A percentile compares a stretch with the other conserved stretches of the same genome.
Evolutionary conservation across 2,329 filamentous ascomycete species (phyloP).

Genomic region (Phyllosticta ampelicida): DNA sequence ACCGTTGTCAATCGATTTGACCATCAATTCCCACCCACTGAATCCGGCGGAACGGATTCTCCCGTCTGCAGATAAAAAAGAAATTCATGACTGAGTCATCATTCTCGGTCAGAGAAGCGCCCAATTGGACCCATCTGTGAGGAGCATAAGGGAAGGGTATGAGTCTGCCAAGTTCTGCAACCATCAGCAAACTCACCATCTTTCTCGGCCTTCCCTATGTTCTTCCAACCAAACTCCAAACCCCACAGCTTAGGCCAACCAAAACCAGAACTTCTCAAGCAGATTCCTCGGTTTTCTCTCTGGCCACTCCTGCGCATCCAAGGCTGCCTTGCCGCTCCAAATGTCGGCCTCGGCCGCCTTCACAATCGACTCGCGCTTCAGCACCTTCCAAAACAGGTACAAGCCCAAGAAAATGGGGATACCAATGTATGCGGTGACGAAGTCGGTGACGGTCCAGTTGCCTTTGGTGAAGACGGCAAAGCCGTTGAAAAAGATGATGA

Average conservation of each 20-base stretch:
- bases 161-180: neutral
- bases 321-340: constrained; percentile 35
- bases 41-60: too few species aligned
- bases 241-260: constrained; percentile 28
- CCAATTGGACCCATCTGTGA: neutral
- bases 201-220: too few species aligned
- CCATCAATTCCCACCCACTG: too few species aligned
- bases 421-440: constrained; percentile 43
- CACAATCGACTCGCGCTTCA: constrained; percentile 48
- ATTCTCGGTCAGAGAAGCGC: neutral
- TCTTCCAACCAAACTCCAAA: neutral
- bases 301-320: constrained; percentile 37
- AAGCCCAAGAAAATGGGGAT: constrained; percentile 24
- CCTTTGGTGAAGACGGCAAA: constrained; percentile 5
- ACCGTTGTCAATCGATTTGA: too few species aligned
- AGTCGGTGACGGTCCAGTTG: constrained; percentile 19
- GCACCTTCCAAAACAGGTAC: constrained; percentile 50
- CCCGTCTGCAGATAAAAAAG: too few species aligned
- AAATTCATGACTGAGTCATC: too few species aligned
- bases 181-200: neutral
- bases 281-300: constrained; percentile 33
- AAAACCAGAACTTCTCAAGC: constrained; percentile 40
- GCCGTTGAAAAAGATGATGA: constrained; percentile 57
- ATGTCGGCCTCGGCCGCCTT: constrained; percentile 34
- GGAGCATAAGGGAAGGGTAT: neutral